These are phyloP conservation scores for Acidiella bohemica DNA, from an alignment of 495 filamentous ascomycete genomes.

Conservation along the genomic window DNA sequence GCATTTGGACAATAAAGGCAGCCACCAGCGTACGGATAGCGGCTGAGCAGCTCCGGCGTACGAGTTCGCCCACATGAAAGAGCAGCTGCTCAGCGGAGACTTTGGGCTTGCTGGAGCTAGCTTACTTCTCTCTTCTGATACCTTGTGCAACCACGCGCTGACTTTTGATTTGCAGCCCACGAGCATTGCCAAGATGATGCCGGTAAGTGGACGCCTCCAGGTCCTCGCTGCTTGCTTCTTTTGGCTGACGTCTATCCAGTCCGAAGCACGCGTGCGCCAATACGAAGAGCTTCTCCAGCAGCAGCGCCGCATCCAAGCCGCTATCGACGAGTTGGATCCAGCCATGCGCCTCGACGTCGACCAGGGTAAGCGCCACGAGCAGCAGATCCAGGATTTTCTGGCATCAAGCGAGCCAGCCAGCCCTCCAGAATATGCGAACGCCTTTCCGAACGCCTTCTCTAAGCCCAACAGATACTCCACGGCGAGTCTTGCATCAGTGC, in stretches of 20 bases:
- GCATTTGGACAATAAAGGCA: too few species aligned
- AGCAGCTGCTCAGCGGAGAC: too few species aligned
- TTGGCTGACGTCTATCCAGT: constrained; percentile 33
- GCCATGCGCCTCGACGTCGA: constrained; percentile 66
- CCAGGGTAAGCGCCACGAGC: constrained; percentile 68
- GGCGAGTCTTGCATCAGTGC: constrained; percentile 67
- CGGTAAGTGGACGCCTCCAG: background rate
- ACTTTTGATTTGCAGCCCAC: background rate
- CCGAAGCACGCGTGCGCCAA: constrained; percentile 83
- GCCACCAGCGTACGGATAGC: too few species aligned
- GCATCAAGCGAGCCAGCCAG: constrained; percentile 86
- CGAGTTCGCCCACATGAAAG: too few species aligned
- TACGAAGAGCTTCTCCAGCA: constrained; percentile 77
- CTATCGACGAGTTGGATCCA: constrained; percentile 73
- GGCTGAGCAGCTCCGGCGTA: too few species aligned
- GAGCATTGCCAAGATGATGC: background rate
- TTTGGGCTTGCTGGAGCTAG: too few species aligned
- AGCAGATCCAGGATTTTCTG: constrained; percentile 52
- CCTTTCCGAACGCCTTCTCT: constrained; percentile 10
- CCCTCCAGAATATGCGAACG: constrained; percentile 80
- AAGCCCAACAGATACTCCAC: constrained; percentile 71
- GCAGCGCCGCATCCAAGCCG: constrained; percentile 68
- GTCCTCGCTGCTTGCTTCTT: background rate
- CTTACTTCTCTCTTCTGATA: too few species aligned
- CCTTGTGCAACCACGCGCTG: too few species aligned